These are phyloP conservation scores for Platanthera guangdongensis DNA, from an alignment of 106 monocot species.

Conservation along the genomic window DNA sequence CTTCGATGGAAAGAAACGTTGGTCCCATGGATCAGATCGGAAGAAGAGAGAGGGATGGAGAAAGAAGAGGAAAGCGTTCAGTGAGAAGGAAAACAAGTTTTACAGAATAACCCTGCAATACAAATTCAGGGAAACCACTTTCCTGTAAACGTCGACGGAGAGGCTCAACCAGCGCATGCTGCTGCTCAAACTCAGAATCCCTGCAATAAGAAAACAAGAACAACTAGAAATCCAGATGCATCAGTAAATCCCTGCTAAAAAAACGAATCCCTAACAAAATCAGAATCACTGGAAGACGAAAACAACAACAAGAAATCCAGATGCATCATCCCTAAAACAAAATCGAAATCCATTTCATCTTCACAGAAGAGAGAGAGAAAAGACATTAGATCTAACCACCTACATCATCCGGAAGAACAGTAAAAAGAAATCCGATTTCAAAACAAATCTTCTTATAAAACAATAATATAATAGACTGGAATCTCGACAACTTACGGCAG, in stretches of 20 bases:
- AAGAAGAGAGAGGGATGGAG: neutral
- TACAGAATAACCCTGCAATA: slow-evolving; percentile 88
- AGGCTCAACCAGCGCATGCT: slow-evolving; percentile 64
- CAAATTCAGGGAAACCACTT: slow-evolving; percentile 60
- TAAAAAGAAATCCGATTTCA: too few species aligned
- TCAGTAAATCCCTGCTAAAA: neutral
- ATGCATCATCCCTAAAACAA: too few species aligned
- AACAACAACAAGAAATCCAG: too few species aligned
- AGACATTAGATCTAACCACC: too few species aligned
- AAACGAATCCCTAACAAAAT: neutral
- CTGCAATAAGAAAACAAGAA: neutral
- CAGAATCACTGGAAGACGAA: too few species aligned
- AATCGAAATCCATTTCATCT: too few species aligned
- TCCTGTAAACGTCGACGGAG: slow-evolving; percentile 46
- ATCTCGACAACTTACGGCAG: neutral
- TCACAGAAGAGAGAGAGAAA: too few species aligned
- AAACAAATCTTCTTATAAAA: neutral
- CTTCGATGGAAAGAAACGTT: neutral
- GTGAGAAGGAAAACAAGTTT: slow-evolving; percentile 18
- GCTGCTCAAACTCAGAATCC: neutral
- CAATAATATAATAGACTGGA: neutral
- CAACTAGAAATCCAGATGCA: neutral
- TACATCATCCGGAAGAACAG: too few species aligned
- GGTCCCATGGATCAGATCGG: neutral
- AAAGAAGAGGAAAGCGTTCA: neutral